Percentiles rank a stretch among this genome's conserved stretches.
Conservation (phyloP, 495 filamentous ascomycete species). For the Viridothelium virens region DNA sequence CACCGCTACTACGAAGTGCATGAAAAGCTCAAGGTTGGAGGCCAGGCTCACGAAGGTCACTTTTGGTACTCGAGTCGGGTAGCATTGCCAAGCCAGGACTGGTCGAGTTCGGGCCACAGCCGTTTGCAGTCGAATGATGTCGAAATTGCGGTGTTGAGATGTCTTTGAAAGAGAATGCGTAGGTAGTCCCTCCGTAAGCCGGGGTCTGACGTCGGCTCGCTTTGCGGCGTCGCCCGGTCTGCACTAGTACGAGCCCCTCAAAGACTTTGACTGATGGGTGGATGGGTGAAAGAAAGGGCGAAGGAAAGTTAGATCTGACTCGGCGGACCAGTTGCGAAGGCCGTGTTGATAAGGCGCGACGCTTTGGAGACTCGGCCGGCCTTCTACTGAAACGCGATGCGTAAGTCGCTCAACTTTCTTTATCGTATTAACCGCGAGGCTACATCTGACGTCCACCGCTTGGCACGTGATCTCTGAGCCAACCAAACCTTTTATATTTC, state of each 20-base stretch:
- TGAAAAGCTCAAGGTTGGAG: not conserved
- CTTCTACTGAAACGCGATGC: conserved; percentile 3
- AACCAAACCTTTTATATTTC: not conserved
- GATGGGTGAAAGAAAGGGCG: not conserved
- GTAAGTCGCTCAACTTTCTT: not conserved
- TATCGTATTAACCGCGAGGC: not conserved
- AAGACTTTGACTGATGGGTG: not conserved
- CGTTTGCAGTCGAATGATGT: not conserved
- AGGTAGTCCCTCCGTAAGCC: not conserved
- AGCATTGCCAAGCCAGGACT: not conserved
- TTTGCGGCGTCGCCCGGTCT: not conserved
- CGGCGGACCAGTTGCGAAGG: not conserved
- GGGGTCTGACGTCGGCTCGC: not conserved
- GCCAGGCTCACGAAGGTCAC: not conserved
- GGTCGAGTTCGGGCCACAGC: not conserved
- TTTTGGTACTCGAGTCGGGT: not conserved
- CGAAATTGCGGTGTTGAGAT: not conserved
- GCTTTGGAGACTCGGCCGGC: not conserved
- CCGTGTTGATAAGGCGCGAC: not conserved
- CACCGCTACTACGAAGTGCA: not conserved
- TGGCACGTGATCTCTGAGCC: not conserved
- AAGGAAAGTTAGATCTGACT: not conserved
- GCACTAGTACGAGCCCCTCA: not conserved
- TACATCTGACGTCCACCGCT: not conserved
- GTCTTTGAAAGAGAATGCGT: not conserved